These are phyloP conservation scores for Dalechampia spathulata DNA, from an alignment of 441 rosid genomes.

Conservation along the genomic window DNA sequence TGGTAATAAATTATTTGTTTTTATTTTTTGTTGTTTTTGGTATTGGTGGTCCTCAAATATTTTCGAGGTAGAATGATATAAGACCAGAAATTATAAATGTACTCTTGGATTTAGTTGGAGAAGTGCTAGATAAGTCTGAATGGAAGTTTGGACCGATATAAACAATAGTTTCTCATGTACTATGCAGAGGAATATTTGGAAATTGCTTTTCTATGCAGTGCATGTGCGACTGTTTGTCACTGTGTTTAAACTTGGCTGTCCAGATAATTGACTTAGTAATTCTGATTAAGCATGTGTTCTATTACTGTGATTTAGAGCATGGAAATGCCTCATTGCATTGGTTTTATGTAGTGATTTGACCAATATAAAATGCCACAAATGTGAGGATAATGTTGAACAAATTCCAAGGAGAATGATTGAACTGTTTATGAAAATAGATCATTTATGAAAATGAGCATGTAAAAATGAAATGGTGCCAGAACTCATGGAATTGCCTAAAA, in stretches of 20 bases:
- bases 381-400: too few relatives aligned
- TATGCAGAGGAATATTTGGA: neutral
- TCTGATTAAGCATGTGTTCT: neutral
- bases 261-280: too few relatives aligned
- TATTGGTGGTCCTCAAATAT: neutral
- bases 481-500: too few relatives aligned
- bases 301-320: neutral
- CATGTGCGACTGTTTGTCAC: neutral
- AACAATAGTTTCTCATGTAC: neutral
- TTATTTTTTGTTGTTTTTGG: neutral
- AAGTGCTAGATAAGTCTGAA: neutral
- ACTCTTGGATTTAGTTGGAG: neutral
- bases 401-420: neutral
- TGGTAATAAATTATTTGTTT: conserved; percentile 4
- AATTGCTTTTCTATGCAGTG: neutral
- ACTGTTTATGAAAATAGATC: neutral
- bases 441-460: too few relatives aligned
- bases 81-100: neutral
- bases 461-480: neutral
- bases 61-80: neutral
- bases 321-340: neutral
- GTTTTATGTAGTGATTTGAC: neutral
- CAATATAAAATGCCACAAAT: neutral
- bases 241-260: neutral
- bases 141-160: neutral